Percentiles rank a stretch among this genome's conserved stretches.
These are phyloP conservation scores for Paramyrothecium sp. DNA, from an alignment of 2,329 filamentous ascomycete species.

Conservation along the genomic window DNA sequence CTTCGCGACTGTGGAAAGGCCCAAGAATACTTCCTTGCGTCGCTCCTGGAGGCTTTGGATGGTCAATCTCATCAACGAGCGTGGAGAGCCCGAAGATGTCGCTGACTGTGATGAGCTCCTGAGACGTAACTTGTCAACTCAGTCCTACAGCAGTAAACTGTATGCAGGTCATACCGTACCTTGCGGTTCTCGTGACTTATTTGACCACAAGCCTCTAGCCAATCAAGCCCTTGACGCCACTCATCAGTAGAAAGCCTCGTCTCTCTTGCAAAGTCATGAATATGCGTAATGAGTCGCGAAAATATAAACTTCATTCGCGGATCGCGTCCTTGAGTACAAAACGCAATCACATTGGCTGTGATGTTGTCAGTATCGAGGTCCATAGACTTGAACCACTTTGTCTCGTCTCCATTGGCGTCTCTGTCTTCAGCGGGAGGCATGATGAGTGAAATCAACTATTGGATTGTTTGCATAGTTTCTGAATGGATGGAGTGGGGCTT, in stretches of 20 bases:
- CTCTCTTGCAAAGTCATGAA: conserved; percentile 76
- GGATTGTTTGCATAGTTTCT: too few relatives aligned
- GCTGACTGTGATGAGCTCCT: conserved; percentile 75
- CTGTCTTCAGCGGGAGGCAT: too few relatives aligned
- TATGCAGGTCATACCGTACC: neutral
- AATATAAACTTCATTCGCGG: conserved; percentile 66
- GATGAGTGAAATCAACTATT: too few relatives aligned
- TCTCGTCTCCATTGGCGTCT: too few relatives aligned
- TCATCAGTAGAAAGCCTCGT: conserved; percentile 69
- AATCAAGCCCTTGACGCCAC: conserved; percentile 70
- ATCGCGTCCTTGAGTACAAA: conserved; percentile 66
- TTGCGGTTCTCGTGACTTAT: conserved; percentile 63
- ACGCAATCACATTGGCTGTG: conserved; percentile 66
- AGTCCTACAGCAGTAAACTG: neutral
- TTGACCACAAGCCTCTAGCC: conserved; percentile 67
- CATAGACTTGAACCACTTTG: too few relatives aligned
- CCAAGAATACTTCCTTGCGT: conserved; percentile 77
- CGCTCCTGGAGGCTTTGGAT: conserved; percentile 65
- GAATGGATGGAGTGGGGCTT: too few relatives aligned
- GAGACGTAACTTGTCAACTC: neutral
- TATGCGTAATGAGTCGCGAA: conserved; percentile 66
- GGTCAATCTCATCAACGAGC: conserved; percentile 73
- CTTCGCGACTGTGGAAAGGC: conserved; percentile 78
- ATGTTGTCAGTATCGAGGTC: conserved; percentile 73
- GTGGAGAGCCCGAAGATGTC: conserved; percentile 73